Evolutionary conservation across 257 asterid genomes (phyloP).

Genomic region (Ajuga chamaepitys): DNA sequence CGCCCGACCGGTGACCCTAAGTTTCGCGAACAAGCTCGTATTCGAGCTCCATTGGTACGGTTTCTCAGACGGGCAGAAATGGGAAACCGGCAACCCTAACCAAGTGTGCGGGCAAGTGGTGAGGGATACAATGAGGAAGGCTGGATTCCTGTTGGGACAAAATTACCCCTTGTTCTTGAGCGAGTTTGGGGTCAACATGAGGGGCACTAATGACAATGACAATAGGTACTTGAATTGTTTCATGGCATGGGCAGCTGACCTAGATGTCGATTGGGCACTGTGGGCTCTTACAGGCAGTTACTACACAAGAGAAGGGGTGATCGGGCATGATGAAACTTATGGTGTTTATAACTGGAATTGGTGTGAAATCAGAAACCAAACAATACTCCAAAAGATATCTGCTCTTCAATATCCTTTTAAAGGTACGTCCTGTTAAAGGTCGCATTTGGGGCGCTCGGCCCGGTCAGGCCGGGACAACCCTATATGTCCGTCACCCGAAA

Average conservation of each 20-base stretch:
- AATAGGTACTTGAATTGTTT: conserved; percentile 79
- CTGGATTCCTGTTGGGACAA: conserved; percentile 58
- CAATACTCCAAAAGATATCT: conserved; percentile 50
- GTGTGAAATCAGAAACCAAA: conserved; percentile 55
- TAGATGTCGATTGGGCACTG: conserved; percentile 81
- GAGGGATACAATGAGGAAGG: conserved; percentile 33
- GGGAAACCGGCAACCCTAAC: conserved; percentile 66
- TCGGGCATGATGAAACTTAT: conserved; percentile 61
- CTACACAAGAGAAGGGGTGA: conserved; percentile 58
- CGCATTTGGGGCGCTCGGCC: too few relatives aligned
- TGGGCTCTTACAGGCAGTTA: conserved; percentile 92
- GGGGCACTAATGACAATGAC: conserved; percentile 82
- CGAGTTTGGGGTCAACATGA: conserved; percentile 75
- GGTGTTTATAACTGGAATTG: conserved; percentile 81
- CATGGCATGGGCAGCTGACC: conserved; percentile 88
- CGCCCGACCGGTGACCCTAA: conserved; percentile 34
- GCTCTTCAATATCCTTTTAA: conserved; percentile 62
- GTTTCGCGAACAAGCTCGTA: conserved; percentile 55
- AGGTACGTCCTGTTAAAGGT: too few relatives aligned
- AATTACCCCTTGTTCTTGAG: conserved; percentile 91
- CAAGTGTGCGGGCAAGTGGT: conserved; percentile 66
- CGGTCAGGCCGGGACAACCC: too few relatives aligned
- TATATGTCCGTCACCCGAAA: too few relatives aligned
- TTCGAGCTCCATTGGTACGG: conserved; percentile 87
- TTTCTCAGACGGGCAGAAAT: conserved; percentile 60